These are phyloP conservation scores for Pistacia atlantica DNA, from an alignment of 345 rosid species.

Conservation along the genomic window DNA sequence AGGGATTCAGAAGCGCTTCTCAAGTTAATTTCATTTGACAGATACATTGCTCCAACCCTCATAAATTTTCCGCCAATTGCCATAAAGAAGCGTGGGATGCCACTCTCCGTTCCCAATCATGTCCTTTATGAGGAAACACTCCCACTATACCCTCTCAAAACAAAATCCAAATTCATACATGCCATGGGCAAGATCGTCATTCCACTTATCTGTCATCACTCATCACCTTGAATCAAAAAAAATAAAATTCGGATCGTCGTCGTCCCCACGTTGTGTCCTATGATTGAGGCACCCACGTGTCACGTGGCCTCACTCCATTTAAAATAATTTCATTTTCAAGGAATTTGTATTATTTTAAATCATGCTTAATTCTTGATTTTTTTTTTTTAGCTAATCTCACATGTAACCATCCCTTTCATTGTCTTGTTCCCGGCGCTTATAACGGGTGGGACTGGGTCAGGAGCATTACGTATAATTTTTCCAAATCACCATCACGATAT, in stretches of 20 bases:
- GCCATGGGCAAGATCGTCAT: neutral
- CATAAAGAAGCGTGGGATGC: constrained; percentile 25
- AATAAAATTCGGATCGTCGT: neutral
- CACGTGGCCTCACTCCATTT: constrained; percentile 26
- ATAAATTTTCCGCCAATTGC: constrained; percentile 3
- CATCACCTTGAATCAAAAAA: neutral
- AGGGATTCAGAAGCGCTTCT: constrained; percentile 2
- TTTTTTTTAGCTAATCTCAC: constrained; percentile 16
- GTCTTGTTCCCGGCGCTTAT: constrained; percentile 33
- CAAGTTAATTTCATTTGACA: neutral
- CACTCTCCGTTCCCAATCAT: constrained; percentile 13
- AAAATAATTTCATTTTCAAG: neutral
- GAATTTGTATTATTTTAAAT: neutral
- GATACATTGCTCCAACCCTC: constrained; percentile 16
- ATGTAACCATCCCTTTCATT: constrained; percentile 28
- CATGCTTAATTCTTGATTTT: neutral
- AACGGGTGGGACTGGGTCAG: constrained; percentile 27
- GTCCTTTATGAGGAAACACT: neutral
- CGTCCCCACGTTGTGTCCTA: constrained; percentile 30
- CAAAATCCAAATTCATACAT: neutral
- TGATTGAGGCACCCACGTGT: constrained; percentile 37
- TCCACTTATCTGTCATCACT: too few relatives aligned
- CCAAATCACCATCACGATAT: constrained; percentile 12
- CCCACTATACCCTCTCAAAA: constrained; percentile 1
- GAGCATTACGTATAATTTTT: neutral